Base-by-base conservation (phyloP, 371 early-diverging fungal genomes). In the Mortierella sp. region DNA sequence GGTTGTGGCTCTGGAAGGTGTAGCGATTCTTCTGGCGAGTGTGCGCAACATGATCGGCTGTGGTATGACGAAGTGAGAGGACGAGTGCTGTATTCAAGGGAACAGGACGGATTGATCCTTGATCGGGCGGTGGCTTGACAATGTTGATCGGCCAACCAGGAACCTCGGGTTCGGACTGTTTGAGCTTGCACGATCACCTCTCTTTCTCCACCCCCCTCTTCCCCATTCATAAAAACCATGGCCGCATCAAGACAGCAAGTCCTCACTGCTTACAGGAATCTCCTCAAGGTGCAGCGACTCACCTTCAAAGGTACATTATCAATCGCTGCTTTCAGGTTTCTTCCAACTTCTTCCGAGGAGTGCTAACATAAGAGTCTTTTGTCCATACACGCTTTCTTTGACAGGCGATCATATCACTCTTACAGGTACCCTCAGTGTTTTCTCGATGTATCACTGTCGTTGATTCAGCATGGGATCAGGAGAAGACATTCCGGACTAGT, bases 261-360 rank as follows among this genome's bases (percentile, higher is more conserved):
- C 37, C 66, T 79, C 65, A 59, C 57, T 12, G 67, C 76, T 24
- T 80, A 80, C 76, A 79, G 62, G 29, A 67, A 63, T 54, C 72
- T 80, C 25, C 58, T 80, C 34, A 68, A 57, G 56, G 66, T 67
- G 13, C 80, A 79, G 49, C 63, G 45, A 51, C 71, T 64, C 57
- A 74, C 79, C 8, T 80, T 80, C 63, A 62, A 64, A 49, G 79
- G 78, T 63, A 71, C 12, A 34, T n/a, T n/a, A n/a, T n/a, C n/a
- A n/a, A n/a, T n/a, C n/a, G n/a, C n/a, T n/a, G n/a, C n/a, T n/a
- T 41, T 46, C 10, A n/a, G 29, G 19, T 16, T 34, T 10, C 24
- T 16, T 24, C n/a, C 45, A 17, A 19, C 45, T 45, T 45, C 10
- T 39, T 8, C 10, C 39, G 10, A 14, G 14, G 7, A 14, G 14